Evolutionary conservation across 208 protist species (phyloP).

Genomic region (Blastocrithidia nonstop): DNA sequence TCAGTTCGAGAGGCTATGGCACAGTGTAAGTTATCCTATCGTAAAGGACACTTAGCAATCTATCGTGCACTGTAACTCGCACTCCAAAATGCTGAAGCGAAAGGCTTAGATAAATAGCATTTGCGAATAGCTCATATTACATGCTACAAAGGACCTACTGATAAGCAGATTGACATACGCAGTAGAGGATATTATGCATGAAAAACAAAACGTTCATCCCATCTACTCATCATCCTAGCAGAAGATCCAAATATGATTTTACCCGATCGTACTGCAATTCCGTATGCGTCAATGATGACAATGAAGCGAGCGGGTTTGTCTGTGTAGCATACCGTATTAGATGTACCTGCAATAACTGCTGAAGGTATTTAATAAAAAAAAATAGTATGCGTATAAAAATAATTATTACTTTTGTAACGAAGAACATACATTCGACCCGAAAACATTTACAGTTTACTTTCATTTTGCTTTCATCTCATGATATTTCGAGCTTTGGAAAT

Average conservation of each 20-base stretch:
- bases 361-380: constrained; percentile 55
- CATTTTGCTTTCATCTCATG: constrained; percentile 11
- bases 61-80: constrained; percentile 75
- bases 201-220: constrained; percentile 83
- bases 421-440: too few relatives aligned
- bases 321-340: constrained; percentile 44
- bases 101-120: constrained; percentile 77
- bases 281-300: constrained; percentile 70
- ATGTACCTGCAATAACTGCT: constrained; percentile 79
- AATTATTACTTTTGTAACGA: constrained; percentile 1
- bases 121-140: constrained; percentile 76
- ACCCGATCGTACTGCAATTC: constrained; percentile 75
- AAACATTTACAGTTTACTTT: background rate
- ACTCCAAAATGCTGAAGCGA: constrained; percentile 72
- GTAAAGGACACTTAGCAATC: constrained; percentile 75
- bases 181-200: constrained; percentile 77
- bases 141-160: constrained; percentile 69
- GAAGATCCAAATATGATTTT: constrained; percentile 84
- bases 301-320: constrained; percentile 65
- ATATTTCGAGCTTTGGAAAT: background rate
- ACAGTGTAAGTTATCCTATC: constrained; percentile 78
- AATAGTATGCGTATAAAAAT: background rate
- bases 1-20: constrained; percentile 81
- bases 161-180: constrained; percentile 84
- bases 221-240: constrained; percentile 62